These are phyloP conservation scores for Pseudonitzschia multistriata DNA, from an alignment of 108 stramenopile genomes.

Conservation along the genomic window DNA sequence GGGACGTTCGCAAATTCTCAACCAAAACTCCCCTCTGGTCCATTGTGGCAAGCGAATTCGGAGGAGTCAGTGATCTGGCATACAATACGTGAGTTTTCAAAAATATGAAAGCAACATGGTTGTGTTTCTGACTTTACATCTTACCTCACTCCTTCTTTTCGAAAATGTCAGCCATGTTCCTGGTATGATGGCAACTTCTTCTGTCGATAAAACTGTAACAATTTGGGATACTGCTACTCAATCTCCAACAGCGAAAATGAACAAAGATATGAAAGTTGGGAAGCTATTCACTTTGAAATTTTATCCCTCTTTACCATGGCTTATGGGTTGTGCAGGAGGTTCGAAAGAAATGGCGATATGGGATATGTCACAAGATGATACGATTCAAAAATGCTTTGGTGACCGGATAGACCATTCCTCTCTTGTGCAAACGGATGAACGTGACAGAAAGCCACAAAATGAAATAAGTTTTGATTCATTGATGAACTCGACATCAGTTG, in stretches of 20 bases:
- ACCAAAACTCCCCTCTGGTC: conserved; percentile 76
- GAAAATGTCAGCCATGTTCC: conserved; percentile 55
- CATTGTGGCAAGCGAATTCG: conserved; percentile 83
- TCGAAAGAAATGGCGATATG: conserved; percentile 91
- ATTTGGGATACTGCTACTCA: conserved; percentile 83
- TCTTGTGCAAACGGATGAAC: not conserved
- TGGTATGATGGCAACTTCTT: conserved; percentile 88
- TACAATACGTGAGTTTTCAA: conserved; percentile 66
- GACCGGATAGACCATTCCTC: conserved; percentile 29
- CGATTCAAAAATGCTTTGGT: conserved; percentile 73
- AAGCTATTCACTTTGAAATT: conserved; percentile 84
- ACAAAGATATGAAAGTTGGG: conserved; percentile 87
- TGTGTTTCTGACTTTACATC: not conserved
- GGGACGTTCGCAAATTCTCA: conserved; percentile 92
- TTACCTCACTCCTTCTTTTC: conserved; percentile 4
- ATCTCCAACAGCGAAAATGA: conserved; percentile 65
- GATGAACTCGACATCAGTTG: conserved; percentile 30
- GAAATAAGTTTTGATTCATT: conserved; percentile 69
- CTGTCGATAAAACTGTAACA: conserved; percentile 88
- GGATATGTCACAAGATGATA: conserved; percentile 81
- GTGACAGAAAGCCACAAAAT: conserved; percentile 9
- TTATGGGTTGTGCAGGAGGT: conserved; percentile 87
- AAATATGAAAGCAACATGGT: conserved; percentile 1
- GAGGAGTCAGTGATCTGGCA: conserved; percentile 82
- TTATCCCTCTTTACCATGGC: conserved; percentile 83